phyloP scores from a whole-genome alignment of 2,329 filamentous ascomycete genomes.

The Fusarium sarcochroum region DNA sequence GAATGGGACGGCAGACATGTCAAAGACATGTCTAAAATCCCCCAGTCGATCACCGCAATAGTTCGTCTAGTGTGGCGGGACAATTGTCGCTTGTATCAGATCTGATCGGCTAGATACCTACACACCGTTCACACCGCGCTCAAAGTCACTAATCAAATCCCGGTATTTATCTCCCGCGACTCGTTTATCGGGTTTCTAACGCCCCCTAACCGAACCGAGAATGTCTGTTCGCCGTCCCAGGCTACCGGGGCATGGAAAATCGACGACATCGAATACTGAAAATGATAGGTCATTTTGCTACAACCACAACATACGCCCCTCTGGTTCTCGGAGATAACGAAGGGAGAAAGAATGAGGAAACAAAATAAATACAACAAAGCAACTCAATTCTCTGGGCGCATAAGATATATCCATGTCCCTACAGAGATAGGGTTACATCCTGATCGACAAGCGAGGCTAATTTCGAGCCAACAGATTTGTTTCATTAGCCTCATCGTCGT shows the following conservation, averaged over 20 bases:
- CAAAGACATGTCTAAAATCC: constrained; percentile 27
- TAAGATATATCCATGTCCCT: constrained; percentile 29
- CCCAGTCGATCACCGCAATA: constrained; percentile 12
- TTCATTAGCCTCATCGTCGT: constrained; percentile 17
- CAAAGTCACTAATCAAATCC: constrained; percentile 33
- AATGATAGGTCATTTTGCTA: constrained; percentile 41
- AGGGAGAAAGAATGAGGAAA: constrained; percentile 26
- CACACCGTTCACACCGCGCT: constrained; percentile 31
- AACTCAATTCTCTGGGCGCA: constrained; percentile 14
- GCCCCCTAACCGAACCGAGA: constrained; percentile 35
- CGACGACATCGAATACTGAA: constrained; percentile 29
- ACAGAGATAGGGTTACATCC: constrained; percentile 40
- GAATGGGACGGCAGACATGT: neutral
- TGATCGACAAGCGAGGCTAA: constrained; percentile 34
- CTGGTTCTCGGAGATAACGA: constrained; percentile 4
- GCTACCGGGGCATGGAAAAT: constrained; percentile 32
- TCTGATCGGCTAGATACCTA: constrained; percentile 35
- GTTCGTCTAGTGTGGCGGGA: constrained; percentile 22
- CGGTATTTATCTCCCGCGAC: constrained; percentile 31
- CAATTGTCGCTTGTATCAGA: constrained; percentile 33
- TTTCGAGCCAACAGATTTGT: constrained; percentile 7
- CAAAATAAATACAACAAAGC: constrained; percentile 7
- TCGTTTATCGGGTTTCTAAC: constrained; percentile 40
- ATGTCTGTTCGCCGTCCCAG: constrained; percentile 42
- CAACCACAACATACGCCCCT: constrained; percentile 29